Evolutionary conservation across 2,329 filamentous ascomycete genomes (phyloP), one percentile per base, ranked within the genome.

Genomic region (Sporothrix pseudoabietina): DNA sequence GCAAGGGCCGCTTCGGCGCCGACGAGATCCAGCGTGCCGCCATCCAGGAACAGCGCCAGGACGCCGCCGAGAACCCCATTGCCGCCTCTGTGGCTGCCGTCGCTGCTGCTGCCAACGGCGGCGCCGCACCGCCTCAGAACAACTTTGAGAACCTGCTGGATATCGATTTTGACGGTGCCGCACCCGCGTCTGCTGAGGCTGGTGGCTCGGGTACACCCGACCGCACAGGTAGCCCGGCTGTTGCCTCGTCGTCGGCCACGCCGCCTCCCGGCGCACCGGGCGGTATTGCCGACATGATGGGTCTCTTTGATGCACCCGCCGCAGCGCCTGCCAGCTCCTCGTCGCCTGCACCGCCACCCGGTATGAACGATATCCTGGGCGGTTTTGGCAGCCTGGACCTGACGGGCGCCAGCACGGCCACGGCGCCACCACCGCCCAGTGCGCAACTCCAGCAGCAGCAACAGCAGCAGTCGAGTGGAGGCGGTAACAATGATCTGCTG

Each of bases 91-190:
- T 92, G 0, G 90, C 90, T 0, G 90, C 91, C 0, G 91, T 89
- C 0, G 88, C 87, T 0, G 89, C 89, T 4, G 88, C 90, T 0
- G 90, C 90, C 0, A 90, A 47, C 5, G 73, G 90, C 73, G 87
- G 87, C 72, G 83, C 88, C 41, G 82, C 79, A 2, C 77, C 79
- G 7, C 30, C 73, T 7, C 91, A 94, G 80, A 92, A 83, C 84
- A 98, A 97, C 78, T 88, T 95, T 76, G 96, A 99, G 82, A 99
- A 98, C 80, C 86, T 99, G 26, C 87, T 99, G 72, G 96, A 99
- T 79, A 82, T 82, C 74, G 81, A 82, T 76, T 82, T 82, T 72
- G 96, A 98, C 79, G 96, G 95, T 35, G 92, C 93, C 2, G 94
- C 92, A 2, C 95, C 95, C 3, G 95, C 96, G n/a, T 95, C 93